Evolutionary conservation across 805 yeast species (phyloP).

Genomic region (Candida ortonii): DNA sequence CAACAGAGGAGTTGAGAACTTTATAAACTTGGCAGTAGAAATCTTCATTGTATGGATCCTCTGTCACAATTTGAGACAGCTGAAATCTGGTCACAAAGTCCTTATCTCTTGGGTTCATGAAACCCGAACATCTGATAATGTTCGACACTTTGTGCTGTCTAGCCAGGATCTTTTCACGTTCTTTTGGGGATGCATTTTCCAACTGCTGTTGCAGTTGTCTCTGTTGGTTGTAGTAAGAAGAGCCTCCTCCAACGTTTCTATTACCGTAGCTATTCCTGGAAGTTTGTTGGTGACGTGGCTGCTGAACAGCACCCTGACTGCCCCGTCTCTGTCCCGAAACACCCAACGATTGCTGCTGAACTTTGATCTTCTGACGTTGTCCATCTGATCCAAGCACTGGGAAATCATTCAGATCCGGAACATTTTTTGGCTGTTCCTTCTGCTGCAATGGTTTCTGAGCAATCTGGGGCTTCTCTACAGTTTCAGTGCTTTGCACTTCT

Average conservation of each 20-base stretch:
- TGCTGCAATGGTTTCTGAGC: conserved; percentile 9
- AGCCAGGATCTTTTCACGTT: conserved; percentile 59
- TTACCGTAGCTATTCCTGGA: conserved; percentile 10
- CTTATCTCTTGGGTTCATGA: conserved; percentile 96
- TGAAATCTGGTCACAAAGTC: conserved; percentile 94
- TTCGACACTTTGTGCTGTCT: conserved; percentile 75
- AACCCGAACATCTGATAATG: conserved; percentile 80
- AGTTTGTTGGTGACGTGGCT: conserved; percentile 7
- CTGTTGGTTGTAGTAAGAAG: conserved; percentile 15
- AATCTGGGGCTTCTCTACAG: too few relatives aligned
- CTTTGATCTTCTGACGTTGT: conserved; percentile 2
- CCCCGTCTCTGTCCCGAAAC: conserved; percentile 7
- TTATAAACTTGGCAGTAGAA: conserved; percentile 92
- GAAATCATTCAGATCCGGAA: conserved; percentile 25
- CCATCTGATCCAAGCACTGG: conserved; percentile 16
- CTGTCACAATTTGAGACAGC: conserved; percentile 91
- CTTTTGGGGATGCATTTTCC: conserved; percentile 62
- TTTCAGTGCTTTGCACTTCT: too few relatives aligned
- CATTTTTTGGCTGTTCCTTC: conserved; percentile 20
- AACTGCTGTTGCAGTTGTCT: conserved; percentile 32
- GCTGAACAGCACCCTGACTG: conserved; percentile 7
- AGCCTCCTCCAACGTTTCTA: conserved; percentile 10
- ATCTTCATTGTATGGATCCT: conserved; percentile 96
- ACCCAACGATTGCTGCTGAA: conserved; percentile 5
- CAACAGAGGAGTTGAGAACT: conserved; percentile 59